Conservation (phyloP, 371 early-diverging fungal genomes). For the Rhizopus stolonifer region DNA sequence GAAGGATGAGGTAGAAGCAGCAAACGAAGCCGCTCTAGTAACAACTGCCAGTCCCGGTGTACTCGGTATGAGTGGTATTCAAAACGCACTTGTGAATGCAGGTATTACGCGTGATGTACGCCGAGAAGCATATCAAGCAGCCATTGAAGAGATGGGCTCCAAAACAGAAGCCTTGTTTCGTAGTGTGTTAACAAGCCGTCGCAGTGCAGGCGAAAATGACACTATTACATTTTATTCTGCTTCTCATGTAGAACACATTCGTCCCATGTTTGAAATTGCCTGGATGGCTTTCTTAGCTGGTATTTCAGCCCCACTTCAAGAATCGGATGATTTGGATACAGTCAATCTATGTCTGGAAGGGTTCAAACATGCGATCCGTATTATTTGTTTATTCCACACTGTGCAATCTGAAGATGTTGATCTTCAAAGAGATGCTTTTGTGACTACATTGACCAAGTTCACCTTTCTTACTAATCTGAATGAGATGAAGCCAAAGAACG, state of each 20-base stretch:
- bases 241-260: conserved; percentile 85
- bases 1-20: conserved; percentile 77
- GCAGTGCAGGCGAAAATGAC: conserved; percentile 43
- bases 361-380: conserved; percentile 77
- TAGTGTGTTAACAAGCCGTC: conserved; percentile 48
- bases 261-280: conserved; percentile 87
- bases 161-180: conserved; percentile 60
- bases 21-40: conserved; percentile 40
- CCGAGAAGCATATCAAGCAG: conserved; percentile 54
- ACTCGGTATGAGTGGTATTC: conserved; percentile 43
- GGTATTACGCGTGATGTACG: conserved; percentile 50
- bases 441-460: conserved; percentile 86
- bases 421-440: conserved; percentile 85
- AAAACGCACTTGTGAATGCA: conserved; percentile 49
- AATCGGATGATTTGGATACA: conserved; percentile 72
- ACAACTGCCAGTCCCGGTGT: conserved; percentile 22
- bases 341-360: conserved; percentile 75
- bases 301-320: conserved; percentile 83
- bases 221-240: conserved; percentile 65
- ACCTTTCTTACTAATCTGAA: conserved; percentile 78
- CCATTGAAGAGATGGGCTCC: conserved; percentile 57
- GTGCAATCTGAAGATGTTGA: conserved; percentile 72
- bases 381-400: conserved; percentile 77
- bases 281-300: conserved; percentile 92
- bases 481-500: conserved; percentile 84